A percentile compares a stretch with the other conserved stretches of the same genome.
Conservation (phyloP, 495 filamentous ascomycete species). For the Monascus purpureus region DNA sequence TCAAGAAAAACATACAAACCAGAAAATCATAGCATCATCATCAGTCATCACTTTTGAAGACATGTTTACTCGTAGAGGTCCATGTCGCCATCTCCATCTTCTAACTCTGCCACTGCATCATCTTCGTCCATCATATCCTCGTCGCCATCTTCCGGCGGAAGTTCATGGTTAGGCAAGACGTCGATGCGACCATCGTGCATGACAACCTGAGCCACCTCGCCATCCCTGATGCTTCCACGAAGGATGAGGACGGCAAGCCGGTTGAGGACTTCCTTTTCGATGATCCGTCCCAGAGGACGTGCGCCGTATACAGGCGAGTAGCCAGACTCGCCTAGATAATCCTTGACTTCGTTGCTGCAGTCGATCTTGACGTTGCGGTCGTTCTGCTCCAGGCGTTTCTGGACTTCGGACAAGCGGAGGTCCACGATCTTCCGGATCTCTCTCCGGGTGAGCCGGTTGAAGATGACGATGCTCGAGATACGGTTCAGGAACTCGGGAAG, state of each 20-base stretch:
- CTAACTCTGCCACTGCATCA: constrained; percentile 53
- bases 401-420: constrained; percentile 74
- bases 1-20: neutral
- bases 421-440: constrained; percentile 97
- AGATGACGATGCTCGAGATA: constrained; percentile 89
- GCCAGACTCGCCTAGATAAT: constrained; percentile 75
- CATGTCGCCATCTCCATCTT: constrained; percentile 49
- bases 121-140: constrained; percentile 63
- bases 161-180: constrained; percentile 72
- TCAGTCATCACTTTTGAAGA: constrained; percentile 1
- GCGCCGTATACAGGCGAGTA: constrained; percentile 94
- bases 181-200: constrained; percentile 62
- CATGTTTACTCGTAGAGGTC: constrained; percentile 54
- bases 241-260: constrained; percentile 80
- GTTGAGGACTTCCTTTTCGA: constrained; percentile 94
- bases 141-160: constrained; percentile 35
- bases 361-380: constrained; percentile 66
- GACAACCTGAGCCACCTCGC: constrained; percentile 66
- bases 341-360: constrained; percentile 68
- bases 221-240: constrained; percentile 68
- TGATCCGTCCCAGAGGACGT: constrained; percentile 70
- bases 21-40: constrained; percentile 1
- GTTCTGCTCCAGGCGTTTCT: constrained; percentile 71
- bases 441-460: constrained; percentile 78
- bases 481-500: constrained; percentile 96